phyloP scores from a whole-genome alignment of 768 basidiomycete species.

The Rhizopogon sp. region DNA sequence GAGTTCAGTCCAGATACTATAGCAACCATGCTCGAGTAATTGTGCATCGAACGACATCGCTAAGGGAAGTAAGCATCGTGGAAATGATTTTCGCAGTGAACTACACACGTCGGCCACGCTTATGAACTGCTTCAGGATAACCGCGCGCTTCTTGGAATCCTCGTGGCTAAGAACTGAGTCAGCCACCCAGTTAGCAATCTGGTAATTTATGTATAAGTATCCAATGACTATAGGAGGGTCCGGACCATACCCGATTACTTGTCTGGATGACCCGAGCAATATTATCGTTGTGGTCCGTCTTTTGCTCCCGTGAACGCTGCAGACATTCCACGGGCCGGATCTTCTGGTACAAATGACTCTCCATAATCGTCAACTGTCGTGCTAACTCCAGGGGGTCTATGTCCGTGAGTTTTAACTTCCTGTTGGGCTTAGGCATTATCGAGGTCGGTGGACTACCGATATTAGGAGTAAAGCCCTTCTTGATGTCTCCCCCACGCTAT shows the following conservation, averaged over 20 bases:
- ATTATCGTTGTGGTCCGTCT: constrained; percentile 70
- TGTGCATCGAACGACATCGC: constrained; percentile 87
- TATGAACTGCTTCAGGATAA: constrained; percentile 86
- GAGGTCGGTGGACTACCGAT: constrained; percentile 67
- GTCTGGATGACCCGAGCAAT: constrained; percentile 85
- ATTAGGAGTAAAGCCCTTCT: constrained; percentile 51
- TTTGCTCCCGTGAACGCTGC: constrained; percentile 74
- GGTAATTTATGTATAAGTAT: constrained; percentile 2
- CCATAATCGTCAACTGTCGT: constrained; percentile 88
- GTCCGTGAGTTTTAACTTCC: constrained; percentile 78
- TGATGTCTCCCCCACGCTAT: constrained; percentile 50
- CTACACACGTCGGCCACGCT: constrained; percentile 79
- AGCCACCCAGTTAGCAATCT: constrained; percentile 95
- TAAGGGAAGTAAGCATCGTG: constrained; percentile 27
- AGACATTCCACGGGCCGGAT: constrained; percentile 91
- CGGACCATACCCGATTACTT: constrained; percentile 66
- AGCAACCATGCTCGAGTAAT: constrained; percentile 96
- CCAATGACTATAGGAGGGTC: neutral
- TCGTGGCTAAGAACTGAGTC: constrained; percentile 77
- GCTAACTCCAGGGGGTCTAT: constrained; percentile 88
- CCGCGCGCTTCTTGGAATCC: constrained; percentile 79
- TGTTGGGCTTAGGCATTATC: constrained; percentile 64
- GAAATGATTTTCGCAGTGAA: neutral
- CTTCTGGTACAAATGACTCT: constrained; percentile 79
- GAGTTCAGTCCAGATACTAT: constrained; percentile 93